Evolutionary conservation across 768 basidiomycete species (phyloP).

Genomic region (Phanerodontia chrysosporium): DNA sequence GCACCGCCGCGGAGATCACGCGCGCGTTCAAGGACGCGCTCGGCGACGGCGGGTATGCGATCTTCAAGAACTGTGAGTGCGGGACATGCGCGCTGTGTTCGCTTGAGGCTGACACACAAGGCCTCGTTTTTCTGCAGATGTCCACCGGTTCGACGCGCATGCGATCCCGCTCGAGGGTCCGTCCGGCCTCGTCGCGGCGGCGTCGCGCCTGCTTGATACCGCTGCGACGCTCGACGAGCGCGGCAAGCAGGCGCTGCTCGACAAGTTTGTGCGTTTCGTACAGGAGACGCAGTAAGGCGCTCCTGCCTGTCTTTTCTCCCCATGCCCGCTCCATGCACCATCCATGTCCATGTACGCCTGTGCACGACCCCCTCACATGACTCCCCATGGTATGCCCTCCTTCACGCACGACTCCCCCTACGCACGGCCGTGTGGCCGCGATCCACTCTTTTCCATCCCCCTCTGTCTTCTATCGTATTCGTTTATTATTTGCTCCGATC

Average conservation of each 20-base stretch:
- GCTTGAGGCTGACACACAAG: constrained; percentile 11
- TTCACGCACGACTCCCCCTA: neutral
- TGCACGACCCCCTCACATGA: no score
- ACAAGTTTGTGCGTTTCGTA: constrained; percentile 58
- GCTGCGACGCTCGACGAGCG: constrained; percentile 43
- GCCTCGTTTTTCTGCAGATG: constrained; percentile 45
- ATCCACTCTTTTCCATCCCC: neutral
- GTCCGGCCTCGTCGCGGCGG: constrained; percentile 60
- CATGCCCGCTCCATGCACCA: no score
- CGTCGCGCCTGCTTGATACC: constrained; percentile 51
- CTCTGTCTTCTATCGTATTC: neutral
- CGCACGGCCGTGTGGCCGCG: neutral
- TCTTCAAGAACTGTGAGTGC: constrained; percentile 61
- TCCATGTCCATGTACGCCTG: neutral
- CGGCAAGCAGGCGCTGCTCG: constrained; percentile 47
- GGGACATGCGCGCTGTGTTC: neutral
- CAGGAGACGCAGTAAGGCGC: constrained; percentile 22
- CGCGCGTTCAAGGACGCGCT: constrained; percentile 33
- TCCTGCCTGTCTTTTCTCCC: constrained; percentile 1
- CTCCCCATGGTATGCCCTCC: neutral
- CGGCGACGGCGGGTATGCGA: constrained; percentile 33
- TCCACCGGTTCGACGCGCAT: constrained; percentile 70
- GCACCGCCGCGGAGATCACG: constrained; percentile 31
- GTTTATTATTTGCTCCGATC: neutral
- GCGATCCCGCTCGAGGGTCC: constrained; percentile 75